Percentiles rank a stretch among this genome's conserved stretches.
Conservation (phyloP, 2,329 filamentous ascomycete species). For the Orbilia quercus region DNA sequence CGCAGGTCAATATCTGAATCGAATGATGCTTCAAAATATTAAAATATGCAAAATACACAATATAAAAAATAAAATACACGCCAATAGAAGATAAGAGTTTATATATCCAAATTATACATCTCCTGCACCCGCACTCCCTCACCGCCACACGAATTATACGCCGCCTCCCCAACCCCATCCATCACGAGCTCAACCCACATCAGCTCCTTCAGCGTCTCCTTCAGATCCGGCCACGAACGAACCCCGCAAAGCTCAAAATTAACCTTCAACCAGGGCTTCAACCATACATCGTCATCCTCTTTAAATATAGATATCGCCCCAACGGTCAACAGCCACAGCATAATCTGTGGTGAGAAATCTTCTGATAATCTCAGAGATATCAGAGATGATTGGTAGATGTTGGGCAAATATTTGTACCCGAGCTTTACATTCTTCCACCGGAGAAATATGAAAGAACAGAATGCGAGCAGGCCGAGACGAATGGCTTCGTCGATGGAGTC, state of each 20-base stretch:
- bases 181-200: slow-evolving; percentile 62
- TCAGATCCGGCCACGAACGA: slow-evolving; percentile 58
- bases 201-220: slow-evolving; percentile 59
- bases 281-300: slow-evolving; percentile 56
- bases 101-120: background rate
- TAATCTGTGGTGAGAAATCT: slow-evolving; percentile 46
- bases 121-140: background rate
- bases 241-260: slow-evolving; percentile 56
- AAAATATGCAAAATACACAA: too few species aligned
- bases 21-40: background rate
- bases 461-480: slow-evolving; percentile 64
- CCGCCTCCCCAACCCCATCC: slow-evolving; percentile 60
- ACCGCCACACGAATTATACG: slow-evolving; percentile 58
- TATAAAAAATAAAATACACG: too few species aligned
- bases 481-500: slow-evolving; percentile 62
- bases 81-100: too few species aligned
- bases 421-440: slow-evolving; percentile 53
- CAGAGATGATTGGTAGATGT: slow-evolving; percentile 52
- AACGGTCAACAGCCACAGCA: slow-evolving; percentile 60
- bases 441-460: slow-evolving; percentile 64
- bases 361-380: slow-evolving; percentile 35
- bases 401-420: slow-evolving; percentile 57
- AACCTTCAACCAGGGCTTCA: slow-evolving; percentile 57
- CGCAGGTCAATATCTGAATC: background rate
- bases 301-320: slow-evolving; percentile 60